These are phyloP conservation scores for Cyberlindnera mrakii DNA, from an alignment of 805 yeast genomes.

Conservation along the genomic window DNA sequence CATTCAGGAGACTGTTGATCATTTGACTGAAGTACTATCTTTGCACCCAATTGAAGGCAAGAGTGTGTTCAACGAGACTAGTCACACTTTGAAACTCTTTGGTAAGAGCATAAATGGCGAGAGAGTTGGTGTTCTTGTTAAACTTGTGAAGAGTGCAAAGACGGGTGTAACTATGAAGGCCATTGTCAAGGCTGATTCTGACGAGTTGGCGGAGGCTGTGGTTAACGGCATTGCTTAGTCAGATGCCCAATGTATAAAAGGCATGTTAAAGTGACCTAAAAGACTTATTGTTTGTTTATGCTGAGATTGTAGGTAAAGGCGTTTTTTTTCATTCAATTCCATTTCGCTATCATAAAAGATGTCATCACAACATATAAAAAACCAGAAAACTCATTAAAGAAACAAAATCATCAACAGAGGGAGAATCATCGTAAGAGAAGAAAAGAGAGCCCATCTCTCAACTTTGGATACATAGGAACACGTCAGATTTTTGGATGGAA, in stretches of 20 bases:
- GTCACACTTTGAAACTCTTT: constrained; percentile 72
- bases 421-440: background rate
- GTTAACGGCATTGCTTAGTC: constrained; percentile 40
- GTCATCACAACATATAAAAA: background rate
- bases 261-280: too few relatives aligned
- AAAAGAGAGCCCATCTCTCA: background rate
- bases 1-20: constrained; percentile 51
- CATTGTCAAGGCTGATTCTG: constrained; percentile 35
- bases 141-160: constrained; percentile 36
- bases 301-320: too few relatives aligned
- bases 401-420: constrained; percentile 1
- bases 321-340: too few relatives aligned
- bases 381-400: background rate
- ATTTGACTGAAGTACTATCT: constrained; percentile 46
- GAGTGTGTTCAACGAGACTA: constrained; percentile 39
- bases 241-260: background rate
- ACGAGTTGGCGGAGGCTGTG: constrained; percentile 42
- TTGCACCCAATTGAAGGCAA: constrained; percentile 73
- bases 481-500: constrained; percentile 8
- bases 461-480: too few relatives aligned
- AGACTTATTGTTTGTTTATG: too few relatives aligned
- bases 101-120: constrained; percentile 60
- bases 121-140: constrained; percentile 35
- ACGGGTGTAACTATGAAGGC: constrained; percentile 42
- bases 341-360: too few relatives aligned